Evolutionary conservation across 2,329 filamentous ascomycete genomes (phyloP).

Genomic region (Pseudocercospora macadamiae): DNA sequence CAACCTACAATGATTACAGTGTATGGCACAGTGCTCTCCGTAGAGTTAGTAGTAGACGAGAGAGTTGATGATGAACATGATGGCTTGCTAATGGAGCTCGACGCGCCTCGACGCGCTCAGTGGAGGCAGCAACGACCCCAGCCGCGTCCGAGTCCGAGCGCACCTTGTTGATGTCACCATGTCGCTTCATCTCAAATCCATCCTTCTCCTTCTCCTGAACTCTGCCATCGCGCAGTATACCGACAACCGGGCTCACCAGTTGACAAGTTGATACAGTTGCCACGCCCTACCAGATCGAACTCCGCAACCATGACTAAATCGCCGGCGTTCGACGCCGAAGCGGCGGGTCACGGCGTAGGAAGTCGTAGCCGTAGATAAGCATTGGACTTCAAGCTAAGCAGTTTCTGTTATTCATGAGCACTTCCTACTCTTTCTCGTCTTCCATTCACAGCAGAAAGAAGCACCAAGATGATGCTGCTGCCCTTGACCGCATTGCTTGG

Average conservation of each 20-base stretch:
- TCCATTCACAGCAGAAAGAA: neutral
- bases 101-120: constrained; percentile 7
- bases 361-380: constrained; percentile 23
- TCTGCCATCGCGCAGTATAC: neutral
- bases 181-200: constrained; percentile 2
- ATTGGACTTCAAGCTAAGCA: constrained; percentile 13
- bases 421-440: neutral
- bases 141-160: neutral
- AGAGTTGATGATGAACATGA: neutral
- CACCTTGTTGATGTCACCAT: neutral
- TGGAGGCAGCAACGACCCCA: neutral
- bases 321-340: constrained; percentile 13
- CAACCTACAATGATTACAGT: no score
- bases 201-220: neutral
- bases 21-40: no score
- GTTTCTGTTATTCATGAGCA: constrained; percentile 18
- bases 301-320: constrained; percentile 10
- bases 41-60: neutral
- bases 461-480: constrained; percentile 6
- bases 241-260: neutral
- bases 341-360: constrained; percentile 4
- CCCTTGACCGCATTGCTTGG: neutral
- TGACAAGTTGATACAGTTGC: neutral
- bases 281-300: neutral
- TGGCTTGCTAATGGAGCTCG: neutral